phyloP scores from a whole-genome alignment of 2,329 filamentous ascomycete genomes.

The Claviceps sp. region DNA sequence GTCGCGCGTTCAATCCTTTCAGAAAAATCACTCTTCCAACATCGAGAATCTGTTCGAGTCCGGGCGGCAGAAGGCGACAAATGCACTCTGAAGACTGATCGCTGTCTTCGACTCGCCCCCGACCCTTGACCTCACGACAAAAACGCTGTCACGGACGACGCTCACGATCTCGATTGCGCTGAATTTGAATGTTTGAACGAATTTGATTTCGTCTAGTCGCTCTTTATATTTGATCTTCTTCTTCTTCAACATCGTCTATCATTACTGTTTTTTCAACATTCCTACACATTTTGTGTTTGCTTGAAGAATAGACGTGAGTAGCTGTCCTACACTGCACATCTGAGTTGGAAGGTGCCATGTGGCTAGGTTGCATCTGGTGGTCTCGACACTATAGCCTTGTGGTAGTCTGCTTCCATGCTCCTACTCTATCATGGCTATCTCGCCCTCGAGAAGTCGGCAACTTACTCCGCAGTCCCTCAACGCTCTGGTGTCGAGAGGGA shows the following conservation, averaged over 20 bases:
- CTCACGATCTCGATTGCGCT: slow-evolving; percentile 14
- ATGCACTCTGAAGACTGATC: slow-evolving; percentile 19
- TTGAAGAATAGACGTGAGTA: slow-evolving; percentile 10
- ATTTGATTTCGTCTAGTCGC: slow-evolving; percentile 30
- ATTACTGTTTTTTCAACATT: slow-evolving; percentile 2
- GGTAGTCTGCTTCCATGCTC: background rate
- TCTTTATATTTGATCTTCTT: slow-evolving; percentile 22
- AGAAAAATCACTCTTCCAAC: background rate
- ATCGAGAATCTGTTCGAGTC: slow-evolving; percentile 12
- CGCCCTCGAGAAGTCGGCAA: background rate
- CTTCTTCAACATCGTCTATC: background rate
- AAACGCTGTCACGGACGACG: slow-evolving; percentile 12
- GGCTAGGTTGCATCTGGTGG: background rate
- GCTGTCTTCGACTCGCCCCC: slow-evolving; percentile 11
- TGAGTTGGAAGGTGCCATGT: no score
- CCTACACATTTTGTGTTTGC: slow-evolving; percentile 6
- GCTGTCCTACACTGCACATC: background rate
- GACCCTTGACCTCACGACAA: slow-evolving; percentile 7
- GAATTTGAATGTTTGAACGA: slow-evolving; percentile 13
- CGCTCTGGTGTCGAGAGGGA: background rate
- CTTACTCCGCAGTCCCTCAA: background rate
- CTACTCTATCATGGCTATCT: background rate
- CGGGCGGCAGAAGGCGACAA: slow-evolving; percentile 18
- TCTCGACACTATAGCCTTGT: background rate
- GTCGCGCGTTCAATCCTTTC: slow-evolving; percentile 8